Evolutionary conservation across 768 basidiomycete species (phyloP).

Genomic region (Neoboletus magnificus): DNA sequence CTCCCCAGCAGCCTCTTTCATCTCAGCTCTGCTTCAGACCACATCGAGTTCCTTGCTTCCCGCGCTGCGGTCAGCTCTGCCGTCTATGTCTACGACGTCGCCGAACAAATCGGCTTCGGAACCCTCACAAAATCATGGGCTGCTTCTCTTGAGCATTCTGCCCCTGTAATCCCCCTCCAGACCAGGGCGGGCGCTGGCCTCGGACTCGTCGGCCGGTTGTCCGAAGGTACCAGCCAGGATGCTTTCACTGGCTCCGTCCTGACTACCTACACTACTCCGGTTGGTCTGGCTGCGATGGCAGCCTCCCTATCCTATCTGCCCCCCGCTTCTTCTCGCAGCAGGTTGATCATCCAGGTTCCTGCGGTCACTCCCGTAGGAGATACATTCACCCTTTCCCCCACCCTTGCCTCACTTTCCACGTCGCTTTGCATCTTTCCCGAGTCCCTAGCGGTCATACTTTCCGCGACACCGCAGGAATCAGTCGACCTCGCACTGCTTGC

Average conservation of each 20-base stretch:
- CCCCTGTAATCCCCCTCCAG: conserved; percentile 67
- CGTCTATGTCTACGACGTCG: conserved; percentile 80
- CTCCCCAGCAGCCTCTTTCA: conserved; percentile 1
- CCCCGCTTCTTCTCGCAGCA: conserved; percentile 52
- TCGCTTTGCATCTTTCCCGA: conserved; percentile 60
- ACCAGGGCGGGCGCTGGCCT: conserved; percentile 84
- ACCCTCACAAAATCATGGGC: conserved; percentile 66
- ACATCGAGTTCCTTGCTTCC: conserved; percentile 69
- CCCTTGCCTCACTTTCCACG: conserved; percentile 64
- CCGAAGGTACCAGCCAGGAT: conserved; percentile 74
- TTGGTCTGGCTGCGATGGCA: conserved; percentile 81
- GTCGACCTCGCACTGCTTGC: conserved; percentile 72
- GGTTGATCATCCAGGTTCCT: conserved; percentile 83
- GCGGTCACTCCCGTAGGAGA: conserved; percentile 64
- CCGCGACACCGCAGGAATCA: conserved; percentile 80
- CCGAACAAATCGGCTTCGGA: conserved; percentile 82
- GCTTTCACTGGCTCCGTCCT: conserved; percentile 55
- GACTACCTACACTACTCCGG: conserved; percentile 79
- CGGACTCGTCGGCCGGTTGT: conserved; percentile 72
- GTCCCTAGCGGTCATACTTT: conserved; percentile 70
- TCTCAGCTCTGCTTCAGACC: conserved; percentile 48
- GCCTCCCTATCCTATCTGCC: conserved; percentile 76
- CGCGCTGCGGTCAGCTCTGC: conserved; percentile 53
- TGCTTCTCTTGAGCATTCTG: conserved; percentile 37
- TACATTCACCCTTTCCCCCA: conserved; percentile 69